A percentile compares a stretch with the other conserved stretches of the same genome.
These are phyloP conservation scores for Torulaspora gathmanii DNA, from an alignment of 805 yeast genomes.

Conservation along the genomic window DNA sequence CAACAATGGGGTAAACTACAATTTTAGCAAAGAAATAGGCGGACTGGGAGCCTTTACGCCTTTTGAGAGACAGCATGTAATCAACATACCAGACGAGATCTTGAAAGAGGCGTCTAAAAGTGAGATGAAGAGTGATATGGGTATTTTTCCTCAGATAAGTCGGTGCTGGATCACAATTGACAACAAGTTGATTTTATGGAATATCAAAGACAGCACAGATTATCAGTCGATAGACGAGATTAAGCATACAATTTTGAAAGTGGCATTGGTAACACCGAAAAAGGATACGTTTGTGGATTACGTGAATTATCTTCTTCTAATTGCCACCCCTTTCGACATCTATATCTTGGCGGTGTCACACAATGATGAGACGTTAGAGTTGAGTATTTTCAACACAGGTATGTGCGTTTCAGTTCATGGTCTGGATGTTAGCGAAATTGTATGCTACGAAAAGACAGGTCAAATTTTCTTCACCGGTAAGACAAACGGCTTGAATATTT, in stretches of 20 bases:
- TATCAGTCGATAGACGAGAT: slow-evolving; percentile 80
- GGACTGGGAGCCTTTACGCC: slow-evolving; percentile 57
- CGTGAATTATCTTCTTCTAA: slow-evolving; percentile 65
- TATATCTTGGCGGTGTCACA: slow-evolving; percentile 70
- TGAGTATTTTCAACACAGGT: slow-evolving; percentile 77
- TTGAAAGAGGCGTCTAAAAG: slow-evolving; percentile 66
- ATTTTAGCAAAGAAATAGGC: slow-evolving; percentile 49
- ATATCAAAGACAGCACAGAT: slow-evolving; percentile 57
- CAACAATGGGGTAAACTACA: slow-evolving; percentile 61
- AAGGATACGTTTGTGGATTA: slow-evolving; percentile 72
- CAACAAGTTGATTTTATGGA: slow-evolving; percentile 80
- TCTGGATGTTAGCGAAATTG: slow-evolving; percentile 59
- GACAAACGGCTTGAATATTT: slow-evolving; percentile 70
- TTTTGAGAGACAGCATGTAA: slow-evolving; percentile 64
- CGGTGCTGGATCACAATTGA: slow-evolving; percentile 86
- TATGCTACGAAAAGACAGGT: slow-evolving; percentile 56
- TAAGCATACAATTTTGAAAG: slow-evolving; percentile 69
- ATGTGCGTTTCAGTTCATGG: slow-evolving; percentile 79
- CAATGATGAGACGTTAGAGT: slow-evolving; percentile 39
- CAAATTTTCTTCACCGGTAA: slow-evolving; percentile 83
- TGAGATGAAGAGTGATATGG: slow-evolving; percentile 68
- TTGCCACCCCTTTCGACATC: slow-evolving; percentile 76
- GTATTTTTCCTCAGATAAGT: slow-evolving; percentile 72
- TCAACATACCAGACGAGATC: slow-evolving; percentile 75
- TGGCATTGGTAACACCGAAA: slow-evolving; percentile 76